Evolutionary conservation across 202 grass and related monocot species (phyloP).

Genomic region (Zizania palustris): DNA sequence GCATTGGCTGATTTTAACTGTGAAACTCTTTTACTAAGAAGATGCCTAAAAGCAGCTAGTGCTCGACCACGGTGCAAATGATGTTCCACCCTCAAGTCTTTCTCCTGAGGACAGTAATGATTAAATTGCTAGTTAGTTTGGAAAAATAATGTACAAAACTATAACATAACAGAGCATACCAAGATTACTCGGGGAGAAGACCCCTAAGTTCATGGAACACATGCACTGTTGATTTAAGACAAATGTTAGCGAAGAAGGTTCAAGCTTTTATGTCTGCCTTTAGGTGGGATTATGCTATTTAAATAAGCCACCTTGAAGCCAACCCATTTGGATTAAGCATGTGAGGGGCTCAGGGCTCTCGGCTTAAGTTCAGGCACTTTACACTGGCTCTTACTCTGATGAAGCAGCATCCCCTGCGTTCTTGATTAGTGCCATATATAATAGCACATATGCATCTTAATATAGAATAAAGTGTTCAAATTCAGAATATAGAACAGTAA

Average conservation of each 20-base stretch:
- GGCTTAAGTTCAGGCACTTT: slow-evolving; percentile 23
- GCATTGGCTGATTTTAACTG: slow-evolving; percentile 77
- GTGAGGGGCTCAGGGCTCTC: neutral
- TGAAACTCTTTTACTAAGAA: slow-evolving; percentile 79
- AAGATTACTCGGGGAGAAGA: slow-evolving; percentile 28
- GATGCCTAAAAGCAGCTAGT: slow-evolving; percentile 85
- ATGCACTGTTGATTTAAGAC: slow-evolving; percentile 28
- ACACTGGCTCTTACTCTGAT: slow-evolving; percentile 12
- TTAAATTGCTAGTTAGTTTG: slow-evolving; percentile 23
- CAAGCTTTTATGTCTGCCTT: neutral
- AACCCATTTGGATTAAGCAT: slow-evolving; percentile 15
- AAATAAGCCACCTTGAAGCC: slow-evolving; percentile 25
- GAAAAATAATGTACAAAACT: slow-evolving; percentile 9
- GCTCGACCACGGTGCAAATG: slow-evolving; percentile 87
- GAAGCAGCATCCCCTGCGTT: slow-evolving; percentile 1
- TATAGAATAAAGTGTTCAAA: slow-evolving; percentile 2
- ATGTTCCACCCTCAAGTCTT: slow-evolving; percentile 86
- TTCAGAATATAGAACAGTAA: slow-evolving; percentile 37
- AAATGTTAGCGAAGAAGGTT: slow-evolving; percentile 6
- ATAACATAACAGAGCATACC: slow-evolving; percentile 7
- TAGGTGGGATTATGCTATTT: slow-evolving; percentile 27
- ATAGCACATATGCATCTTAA: slow-evolving; percentile 29
- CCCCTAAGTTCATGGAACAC: slow-evolving; percentile 1
- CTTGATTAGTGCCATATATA: slow-evolving; percentile 25
- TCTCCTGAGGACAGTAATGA: slow-evolving; percentile 62